These are phyloP conservation scores for Penicillium sp. DNA, from an alignment of 2,329 filamentous ascomycete genomes.

Conservation along the genomic window DNA sequence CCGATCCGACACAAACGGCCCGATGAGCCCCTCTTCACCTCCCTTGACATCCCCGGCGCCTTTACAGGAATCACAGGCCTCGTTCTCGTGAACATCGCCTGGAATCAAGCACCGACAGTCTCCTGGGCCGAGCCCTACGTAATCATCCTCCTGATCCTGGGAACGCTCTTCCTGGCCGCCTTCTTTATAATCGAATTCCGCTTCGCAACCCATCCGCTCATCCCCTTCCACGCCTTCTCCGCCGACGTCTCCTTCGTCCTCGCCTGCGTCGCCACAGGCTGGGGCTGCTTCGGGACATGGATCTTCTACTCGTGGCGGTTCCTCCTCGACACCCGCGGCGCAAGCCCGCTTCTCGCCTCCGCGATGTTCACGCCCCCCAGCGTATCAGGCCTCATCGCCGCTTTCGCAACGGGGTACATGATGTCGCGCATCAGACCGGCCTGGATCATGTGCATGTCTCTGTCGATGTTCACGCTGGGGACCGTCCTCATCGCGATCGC, in stretches of 20 bases:
- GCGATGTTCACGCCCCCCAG: constrained; percentile 38
- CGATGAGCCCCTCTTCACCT: constrained; percentile 23
- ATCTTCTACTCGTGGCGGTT: constrained; percentile 47
- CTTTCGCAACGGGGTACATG: constrained; percentile 33
- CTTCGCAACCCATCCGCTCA: constrained; percentile 56
- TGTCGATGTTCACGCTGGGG: constrained; percentile 49
- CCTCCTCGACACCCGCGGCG: constrained; percentile 30
- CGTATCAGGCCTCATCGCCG: constrained; percentile 36
- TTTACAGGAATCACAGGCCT: constrained; percentile 59
- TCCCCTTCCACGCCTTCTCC: constrained; percentile 56
- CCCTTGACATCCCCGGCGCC: constrained; percentile 48
- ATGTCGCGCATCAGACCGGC: constrained; percentile 30
- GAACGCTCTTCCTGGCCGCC: constrained; percentile 56
- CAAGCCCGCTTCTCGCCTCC: constrained; percentile 33
- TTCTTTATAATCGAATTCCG: constrained; percentile 61
- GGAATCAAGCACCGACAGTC: constrained; percentile 66
- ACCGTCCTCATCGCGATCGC: constrained; percentile 49
- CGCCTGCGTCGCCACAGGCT: constrained; percentile 47
- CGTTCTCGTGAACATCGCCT: constrained; percentile 69
- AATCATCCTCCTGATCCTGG: constrained; percentile 62
- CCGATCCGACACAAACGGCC: constrained; percentile 21
- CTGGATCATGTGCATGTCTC: constrained; percentile 29
- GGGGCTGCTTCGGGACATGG: constrained; percentile 49
- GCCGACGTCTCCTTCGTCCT: constrained; percentile 40
- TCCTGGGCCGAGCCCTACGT: constrained; percentile 64